These are phyloP conservation scores for Bacidia gigantensis DNA, from an alignment of 495 filamentous ascomycete species.

Conservation along the genomic window DNA sequence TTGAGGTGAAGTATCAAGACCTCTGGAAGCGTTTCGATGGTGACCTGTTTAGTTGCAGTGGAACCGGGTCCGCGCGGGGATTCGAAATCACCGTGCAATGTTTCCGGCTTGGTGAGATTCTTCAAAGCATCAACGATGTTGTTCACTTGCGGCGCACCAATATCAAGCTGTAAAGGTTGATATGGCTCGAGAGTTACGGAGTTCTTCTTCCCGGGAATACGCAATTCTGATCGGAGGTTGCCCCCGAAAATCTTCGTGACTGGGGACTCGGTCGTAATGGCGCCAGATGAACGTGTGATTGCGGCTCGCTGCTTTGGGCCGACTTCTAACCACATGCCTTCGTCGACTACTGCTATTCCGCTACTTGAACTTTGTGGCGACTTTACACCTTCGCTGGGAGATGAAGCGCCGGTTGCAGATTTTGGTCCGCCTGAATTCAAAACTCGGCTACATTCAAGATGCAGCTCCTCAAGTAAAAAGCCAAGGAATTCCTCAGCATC, in stretches of 20 bases:
- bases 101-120: conserved; percentile 68
- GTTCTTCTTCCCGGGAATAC: conserved; percentile 71
- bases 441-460: conserved; percentile 77
- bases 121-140: conserved; percentile 88
- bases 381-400: conserved; percentile 27
- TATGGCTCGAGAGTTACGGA: conserved; percentile 90
- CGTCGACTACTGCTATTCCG: conserved; percentile 20
- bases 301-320: conserved; percentile 80
- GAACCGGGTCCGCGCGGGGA: conserved; percentile 63
- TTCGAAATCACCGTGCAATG: conserved; percentile 74
- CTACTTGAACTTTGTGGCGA: conserved; percentile 22
- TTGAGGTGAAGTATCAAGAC: conserved; percentile 93
- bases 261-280: conserved; percentile 57
- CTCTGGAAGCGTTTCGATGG: conserved; percentile 84
- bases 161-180: conserved; percentile 89
- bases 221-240: conserved; percentile 77
- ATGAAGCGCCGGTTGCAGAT: conserved; percentile 29
- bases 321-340: conserved; percentile 77
- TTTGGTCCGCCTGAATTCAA: conserved; percentile 40
- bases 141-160: conserved; percentile 66
- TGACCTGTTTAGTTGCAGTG: conserved; percentile 79
- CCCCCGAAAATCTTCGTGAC: conserved; percentile 92
- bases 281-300: conserved; percentile 76
- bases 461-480: conserved; percentile 80
- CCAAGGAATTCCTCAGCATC: conserved; percentile 97